Base-by-base conservation (phyloP, 176 grass and related monocot species). In the Lolium rigidum region DNA sequence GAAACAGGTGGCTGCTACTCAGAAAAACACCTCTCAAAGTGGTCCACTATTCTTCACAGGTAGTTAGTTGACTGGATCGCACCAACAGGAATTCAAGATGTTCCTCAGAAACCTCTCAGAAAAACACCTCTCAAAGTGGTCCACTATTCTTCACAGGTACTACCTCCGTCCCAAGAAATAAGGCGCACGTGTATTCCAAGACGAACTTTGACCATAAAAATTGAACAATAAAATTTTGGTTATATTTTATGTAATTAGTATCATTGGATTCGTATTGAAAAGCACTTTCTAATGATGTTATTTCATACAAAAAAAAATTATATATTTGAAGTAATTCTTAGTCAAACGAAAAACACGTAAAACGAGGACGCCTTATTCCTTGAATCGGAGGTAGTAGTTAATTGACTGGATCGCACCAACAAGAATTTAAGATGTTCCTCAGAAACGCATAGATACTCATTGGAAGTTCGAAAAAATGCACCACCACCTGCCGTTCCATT, bases 391-490 rank as follows among this genome's bases (percentile, higher is more conserved):
- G 39, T 5, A 48, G 62, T 12, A 48, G 62, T 76, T 31, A 24
- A 43, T 56, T 35, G 57, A 75, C 67, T 66, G 17, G 20, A 66
- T 70, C 21, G 1, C 57, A 54, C 63, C 22, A 48, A 1, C 72
- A 75, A 52, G 48, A 14, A 51, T 28, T 49, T 48, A 41, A 80
- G 8, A 38, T 67, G 22, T 48, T 75, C 48, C 47, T 43, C n/a
- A 16, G 6, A 4, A 67, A 85, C 6, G 3, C 80, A 85, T 67
- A 85, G 73, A 75, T 58, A 67, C 37, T 67, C 18, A 24, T 46
- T 21, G 13, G 5, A 74, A 28, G 41, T 43, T 43, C 28, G 28
- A 43, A 43, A 43, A 7, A 43, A 43, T 43, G 4, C 31, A 35
- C 31, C 31, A 31, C 31, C 41, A 43, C 4, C 74, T 17, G 4